Percentiles rank a stretch among this genome's conserved stretches.
phyloP scores from a whole-genome alignment of 2,329 filamentous ascomycete genomes.

The Pestalotiopsis sp. region DNA sequence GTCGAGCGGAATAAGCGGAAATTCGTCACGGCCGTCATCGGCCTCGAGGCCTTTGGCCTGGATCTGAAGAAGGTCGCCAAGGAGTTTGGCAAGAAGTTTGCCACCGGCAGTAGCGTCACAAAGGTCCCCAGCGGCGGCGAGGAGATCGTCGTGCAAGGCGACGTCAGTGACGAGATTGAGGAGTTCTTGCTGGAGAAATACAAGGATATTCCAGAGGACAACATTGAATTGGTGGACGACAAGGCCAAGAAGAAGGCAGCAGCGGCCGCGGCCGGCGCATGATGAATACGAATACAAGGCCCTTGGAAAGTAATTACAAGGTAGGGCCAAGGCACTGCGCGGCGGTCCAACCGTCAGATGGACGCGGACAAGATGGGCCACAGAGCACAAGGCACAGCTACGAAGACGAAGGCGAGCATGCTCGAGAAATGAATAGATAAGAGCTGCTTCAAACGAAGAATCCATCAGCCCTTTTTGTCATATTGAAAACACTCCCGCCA shows the following conservation, averaged over 20 bases:
- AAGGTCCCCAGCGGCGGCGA: constrained; percentile 85
- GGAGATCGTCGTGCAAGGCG: constrained; percentile 97
- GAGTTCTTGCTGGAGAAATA: constrained; percentile 91
- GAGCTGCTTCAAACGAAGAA: background rate
- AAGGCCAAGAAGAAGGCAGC: constrained; percentile 74
- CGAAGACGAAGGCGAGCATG: background rate
- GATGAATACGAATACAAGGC: background rate
- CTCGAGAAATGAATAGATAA: background rate
- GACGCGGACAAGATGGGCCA: background rate
- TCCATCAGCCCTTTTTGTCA: background rate
- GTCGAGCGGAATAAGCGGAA: constrained; percentile 99
- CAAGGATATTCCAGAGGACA: constrained; percentile 88
- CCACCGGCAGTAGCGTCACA: constrained; percentile 89
- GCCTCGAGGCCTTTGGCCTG: constrained; percentile 86
- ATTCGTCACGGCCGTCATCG: constrained; percentile 89
- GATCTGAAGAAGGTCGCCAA: constrained; percentile 96
- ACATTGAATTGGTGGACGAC: constrained; percentile 92
- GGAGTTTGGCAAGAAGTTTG: constrained; percentile 98
- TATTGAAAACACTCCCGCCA: background rate
- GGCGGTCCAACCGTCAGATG: background rate
- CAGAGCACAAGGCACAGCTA: background rate
- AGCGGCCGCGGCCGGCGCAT: constrained; percentile 16
- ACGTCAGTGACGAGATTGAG: constrained; percentile 91
- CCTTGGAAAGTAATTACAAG: background rate
- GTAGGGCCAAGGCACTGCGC: background rate